These are phyloP conservation scores for Gliomastix tumulicola DNA, from an alignment of 2,329 filamentous ascomycete genomes.

Conservation along the genomic window DNA sequence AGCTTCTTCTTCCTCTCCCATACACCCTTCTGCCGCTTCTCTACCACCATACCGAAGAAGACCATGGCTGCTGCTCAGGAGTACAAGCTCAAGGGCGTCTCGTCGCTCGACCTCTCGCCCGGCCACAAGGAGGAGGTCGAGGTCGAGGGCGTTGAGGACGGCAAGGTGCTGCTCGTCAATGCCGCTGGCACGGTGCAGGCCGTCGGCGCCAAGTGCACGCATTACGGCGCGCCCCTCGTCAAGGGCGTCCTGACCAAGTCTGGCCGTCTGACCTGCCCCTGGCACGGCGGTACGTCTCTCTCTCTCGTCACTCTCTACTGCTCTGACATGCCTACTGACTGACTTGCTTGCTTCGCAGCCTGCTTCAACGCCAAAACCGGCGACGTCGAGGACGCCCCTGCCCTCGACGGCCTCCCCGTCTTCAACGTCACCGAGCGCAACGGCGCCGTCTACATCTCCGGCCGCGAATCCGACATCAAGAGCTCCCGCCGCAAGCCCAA, in stretches of 20 bases:
- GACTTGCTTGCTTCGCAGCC: conserved; percentile 54
- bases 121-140: conserved; percentile 85
- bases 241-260: conserved; percentile 78
- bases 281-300: conserved; percentile 75
- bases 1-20: not conserved
- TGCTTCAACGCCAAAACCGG: conserved; percentile 88
- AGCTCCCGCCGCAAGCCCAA: conserved; percentile 66
- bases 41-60: conserved; percentile 7
- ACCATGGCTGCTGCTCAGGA: conserved; percentile 47
- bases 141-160: conserved; percentile 80
- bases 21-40: not conserved
- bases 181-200: conserved; percentile 70
- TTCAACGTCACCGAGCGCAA: conserved; percentile 79
- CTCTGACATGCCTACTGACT: no score
- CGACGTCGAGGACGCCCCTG: conserved; percentile 92
- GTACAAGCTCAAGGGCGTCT: conserved; percentile 70
- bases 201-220: conserved; percentile 75
- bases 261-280: conserved; percentile 85
- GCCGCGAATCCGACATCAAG: conserved; percentile 73
- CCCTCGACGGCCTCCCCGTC: conserved; percentile 74
- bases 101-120: conserved; percentile 65
- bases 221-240: conserved; percentile 85
- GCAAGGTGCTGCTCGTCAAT: conserved; percentile 82
- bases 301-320: no score
- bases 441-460: conserved; percentile 77